Base-by-base conservation (phyloP, 1,284 basidiomycete species). In the Meripilus lineatus region DNA sequence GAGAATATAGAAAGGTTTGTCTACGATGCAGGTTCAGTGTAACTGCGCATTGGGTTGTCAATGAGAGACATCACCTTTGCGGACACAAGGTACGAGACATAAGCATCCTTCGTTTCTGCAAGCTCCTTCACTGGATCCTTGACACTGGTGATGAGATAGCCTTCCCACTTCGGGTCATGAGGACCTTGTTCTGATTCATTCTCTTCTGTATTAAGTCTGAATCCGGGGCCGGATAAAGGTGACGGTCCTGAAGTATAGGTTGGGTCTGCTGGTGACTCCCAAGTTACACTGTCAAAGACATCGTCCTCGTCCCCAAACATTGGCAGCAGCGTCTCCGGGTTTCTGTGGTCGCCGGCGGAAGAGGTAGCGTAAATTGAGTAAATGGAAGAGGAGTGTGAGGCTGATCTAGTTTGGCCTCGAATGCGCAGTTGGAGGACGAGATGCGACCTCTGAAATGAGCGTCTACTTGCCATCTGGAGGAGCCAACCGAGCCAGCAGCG, bases 111-210 rank as follows among this genome's bases (percentile, higher is more conserved):
- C 36, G 92, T 94, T 54, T 94, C 93, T 50, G 93, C 87, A 38
- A 96, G 78, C 67, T 98, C 95, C 65, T 96, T 97, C 50, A 93
- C 81, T 20, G 94, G 93, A 59, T 98, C 94, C 58, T 83, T 81
- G 49, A 99, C 91, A 44, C 79, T 75, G 13, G 93, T 88, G 38
- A 84, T 74, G 59, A 95, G 82, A 69, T 88, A 89, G 5, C 91
- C 91, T 58, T 89, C 86, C 91, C 91, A 94, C 62, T 89, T 89
- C 30, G 86, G 87, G 56, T 87, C 81, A 53, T 81, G 76, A 15
- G 87, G 84, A 2, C 69, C 69, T 20, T 66, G 66, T 15, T 72
- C 74, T 45, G 83, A 80, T 47, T 77, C 76, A 50, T 71, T 69
- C 51, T 83, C 84, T 5, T 71, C 73, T 4, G 79, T 83, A 62